Conservation (phyloP, 1,139 yeast species). For the Hanseniaspora sp. region DNA sequence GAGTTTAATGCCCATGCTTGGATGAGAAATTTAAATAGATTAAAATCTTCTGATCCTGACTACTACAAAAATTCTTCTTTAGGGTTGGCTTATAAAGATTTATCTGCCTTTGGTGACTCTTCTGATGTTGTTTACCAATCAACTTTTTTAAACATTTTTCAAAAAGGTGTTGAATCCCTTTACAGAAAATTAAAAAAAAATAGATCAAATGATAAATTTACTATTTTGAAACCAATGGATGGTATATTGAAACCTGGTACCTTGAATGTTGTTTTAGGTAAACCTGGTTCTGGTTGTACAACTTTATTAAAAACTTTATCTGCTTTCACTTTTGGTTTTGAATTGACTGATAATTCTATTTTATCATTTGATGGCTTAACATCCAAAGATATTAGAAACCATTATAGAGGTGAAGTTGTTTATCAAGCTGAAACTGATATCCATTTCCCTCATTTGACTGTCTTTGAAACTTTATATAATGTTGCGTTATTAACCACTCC, state of each 20-base stretch:
- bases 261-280: constrained; percentile 62
- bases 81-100: constrained; percentile 58
- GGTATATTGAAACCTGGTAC: constrained; percentile 62
- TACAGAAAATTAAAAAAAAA: constrained; percentile 25
- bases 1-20: constrained; percentile 54
- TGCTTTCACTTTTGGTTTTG: constrained; percentile 61
- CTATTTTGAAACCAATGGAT: constrained; percentile 57
- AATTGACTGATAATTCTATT: constrained; percentile 34
- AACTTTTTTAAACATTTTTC: constrained; percentile 47
- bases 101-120: constrained; percentile 66
- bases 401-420: constrained; percentile 47
- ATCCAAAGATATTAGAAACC: constrained; percentile 35
- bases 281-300: constrained; percentile 82
- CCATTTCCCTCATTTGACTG: constrained; percentile 39
- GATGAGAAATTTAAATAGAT: constrained; percentile 57
- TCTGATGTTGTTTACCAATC: constrained; percentile 71
- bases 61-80: constrained; percentile 52
- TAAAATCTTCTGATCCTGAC: constrained; percentile 49
- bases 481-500: constrained; percentile 31
- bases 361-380: constrained; percentile 38
- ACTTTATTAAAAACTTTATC: constrained; percentile 64
- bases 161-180: constrained; percentile 20
- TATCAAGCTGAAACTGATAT: constrained; percentile 40
- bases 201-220: constrained; percentile 32
- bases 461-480: constrained; percentile 35